Evolutionary conservation across 2,329 filamentous ascomycete genomes (phyloP), one percentile per base, ranked within the genome.

Genomic region (Corniculantispora saksenae): DNA sequence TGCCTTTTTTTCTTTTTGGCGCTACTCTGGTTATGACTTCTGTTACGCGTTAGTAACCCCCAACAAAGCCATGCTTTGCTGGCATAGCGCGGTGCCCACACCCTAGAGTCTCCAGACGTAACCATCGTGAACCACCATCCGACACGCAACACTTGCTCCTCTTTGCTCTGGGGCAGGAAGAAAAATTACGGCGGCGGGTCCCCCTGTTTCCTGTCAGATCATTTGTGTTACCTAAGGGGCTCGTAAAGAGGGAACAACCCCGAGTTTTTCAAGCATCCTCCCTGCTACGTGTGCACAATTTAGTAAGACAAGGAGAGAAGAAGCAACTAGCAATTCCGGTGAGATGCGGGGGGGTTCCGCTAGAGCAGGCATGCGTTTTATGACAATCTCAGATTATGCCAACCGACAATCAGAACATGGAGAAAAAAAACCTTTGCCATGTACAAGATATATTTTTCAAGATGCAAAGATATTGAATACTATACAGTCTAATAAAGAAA

Each of bases 161-260:
- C 53, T 23, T 23, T 23, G 32, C 23, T 23, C 53, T 9, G 27
- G 51, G 7, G 19, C 15, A 2, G 15, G 12, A 19, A 48, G 45
- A 23, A 21, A 53, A 40, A 21, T 53, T 25, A n/a, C 13, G 21
- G 21, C 29, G 58, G 58, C 47, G 25, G 58, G 58, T n/a, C 47
- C 7, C 47, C 56, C 17, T 40, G n/a, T 27, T 38, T 27, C 25
- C 48, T 61, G 48, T 61, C 48, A 53, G 48, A 43, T 27, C 47
- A 53, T 61, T 61, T 48, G 59, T 27, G 59, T 61, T 54, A 54
- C 59, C 25, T 51, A 61, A 61, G 19, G 45, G 29, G 12, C 35
- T 32, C 48, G 48, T 43, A 61, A 61, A 13, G 10, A 38, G 51
- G 19, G 21, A 43, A 19, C 21, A 21, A 12, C 45, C 45, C n/a